A percentile compares a stretch with the other conserved stretches of the same genome.
phyloP scores from a whole-genome alignment of 192 early-diverging fungal species.

The Gamsiella multidivaricata region DNA sequence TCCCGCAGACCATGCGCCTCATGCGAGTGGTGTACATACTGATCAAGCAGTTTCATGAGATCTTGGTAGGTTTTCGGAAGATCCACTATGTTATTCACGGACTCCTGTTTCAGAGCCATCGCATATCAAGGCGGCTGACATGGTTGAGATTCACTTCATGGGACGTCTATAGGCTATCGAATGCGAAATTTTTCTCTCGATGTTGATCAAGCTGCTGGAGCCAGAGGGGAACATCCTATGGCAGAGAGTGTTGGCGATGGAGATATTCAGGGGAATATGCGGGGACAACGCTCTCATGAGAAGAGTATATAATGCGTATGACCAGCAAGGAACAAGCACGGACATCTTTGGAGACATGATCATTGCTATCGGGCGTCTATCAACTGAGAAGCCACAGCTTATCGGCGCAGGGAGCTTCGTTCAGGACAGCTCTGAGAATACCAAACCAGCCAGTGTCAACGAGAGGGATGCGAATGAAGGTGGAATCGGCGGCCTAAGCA shows the following conservation, averaged over 20 bases:
- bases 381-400: conserved; percentile 74
- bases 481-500: conserved; percentile 57
- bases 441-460: conserved; percentile 7
- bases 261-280: conserved; percentile 79
- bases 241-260: conserved; percentile 85
- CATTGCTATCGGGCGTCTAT: conserved; percentile 76
- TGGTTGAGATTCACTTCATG: too few relatives aligned
- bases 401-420: conserved; percentile 59
- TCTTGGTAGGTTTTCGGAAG: conserved; percentile 66
- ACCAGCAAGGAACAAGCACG: conserved; percentile 75
- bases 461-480: conserved; percentile 22
- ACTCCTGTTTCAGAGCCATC: too few relatives aligned
- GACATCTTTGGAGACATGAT: conserved; percentile 88
- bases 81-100: too few relatives aligned
- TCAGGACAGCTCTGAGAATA: conserved; percentile 30
- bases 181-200: conserved; percentile 94
- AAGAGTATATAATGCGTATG: conserved; percentile 80
- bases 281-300: conserved; percentile 70
- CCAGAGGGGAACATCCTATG: conserved; percentile 78
- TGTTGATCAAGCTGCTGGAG: conserved; percentile 86
- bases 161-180: conserved; percentile 75
- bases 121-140: too few relatives aligned
- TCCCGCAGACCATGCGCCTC: conserved; percentile 83
- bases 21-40: conserved; percentile 84
- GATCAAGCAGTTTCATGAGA: conserved; percentile 78